These are phyloP conservation scores for Pseudonitzschia multiseries DNA, from an alignment of 108 stramenopile genomes.

Conservation along the genomic window DNA sequence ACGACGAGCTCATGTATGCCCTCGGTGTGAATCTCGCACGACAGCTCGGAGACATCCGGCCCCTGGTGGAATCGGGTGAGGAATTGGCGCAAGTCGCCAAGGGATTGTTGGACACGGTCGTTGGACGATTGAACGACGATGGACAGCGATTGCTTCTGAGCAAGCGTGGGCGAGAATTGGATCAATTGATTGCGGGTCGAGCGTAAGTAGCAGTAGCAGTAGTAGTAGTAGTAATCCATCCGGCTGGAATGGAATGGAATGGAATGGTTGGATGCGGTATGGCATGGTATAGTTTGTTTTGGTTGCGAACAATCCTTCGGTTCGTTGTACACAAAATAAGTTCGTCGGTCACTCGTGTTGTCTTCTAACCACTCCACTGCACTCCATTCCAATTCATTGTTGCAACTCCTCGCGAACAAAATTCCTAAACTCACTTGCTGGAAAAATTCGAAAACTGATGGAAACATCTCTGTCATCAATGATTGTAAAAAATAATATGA, in stretches of 20 bases:
- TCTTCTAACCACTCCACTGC: no score
- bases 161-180: constrained; percentile 65
- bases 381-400: no score
- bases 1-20: constrained; percentile 83
- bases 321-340: no score
- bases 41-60: constrained; percentile 66
- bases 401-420: no score
- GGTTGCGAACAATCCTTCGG: no score
- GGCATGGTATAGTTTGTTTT: no score
- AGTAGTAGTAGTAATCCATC: background rate
- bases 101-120: constrained; percentile 76
- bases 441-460: background rate
- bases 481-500: background rate
- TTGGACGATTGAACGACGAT: constrained; percentile 74
- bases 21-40: constrained; percentile 78
- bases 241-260: background rate
- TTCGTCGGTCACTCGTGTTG: no score
- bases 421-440: no score
- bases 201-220: no score
- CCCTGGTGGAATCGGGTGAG: constrained; percentile 70
- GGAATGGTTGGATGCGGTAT: background rate
- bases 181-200: constrained; percentile 62
- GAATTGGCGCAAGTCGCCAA: constrained; percentile 78
- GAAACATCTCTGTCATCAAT: background rate
- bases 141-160: constrained; percentile 42